Evolutionary conservation across 2,329 filamentous ascomycete species (phyloP).

Genomic region (Tolypocladium ophioglossoides): DNA sequence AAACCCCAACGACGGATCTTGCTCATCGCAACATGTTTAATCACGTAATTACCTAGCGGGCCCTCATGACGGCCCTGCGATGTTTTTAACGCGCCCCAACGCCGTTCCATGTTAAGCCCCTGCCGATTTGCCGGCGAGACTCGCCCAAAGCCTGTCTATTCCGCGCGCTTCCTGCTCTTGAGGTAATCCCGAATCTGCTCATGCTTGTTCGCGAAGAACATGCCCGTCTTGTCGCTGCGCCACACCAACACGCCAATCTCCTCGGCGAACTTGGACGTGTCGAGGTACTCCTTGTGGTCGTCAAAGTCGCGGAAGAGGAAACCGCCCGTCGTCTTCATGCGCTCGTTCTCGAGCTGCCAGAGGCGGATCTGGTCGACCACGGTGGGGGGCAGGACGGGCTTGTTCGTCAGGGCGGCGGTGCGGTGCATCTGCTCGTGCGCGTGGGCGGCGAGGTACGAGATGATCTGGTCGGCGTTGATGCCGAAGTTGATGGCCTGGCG

Average conservation of each 20-base stretch:
- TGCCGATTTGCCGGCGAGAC: background rate
- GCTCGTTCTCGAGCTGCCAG: conserved; percentile 95
- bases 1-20: background rate
- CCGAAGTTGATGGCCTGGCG: conserved; percentile 78
- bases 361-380: conserved; percentile 95
- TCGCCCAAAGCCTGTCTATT: conserved; percentile 12
- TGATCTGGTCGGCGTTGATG: conserved; percentile 92
- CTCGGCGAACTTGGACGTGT: conserved; percentile 67
- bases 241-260: conserved; percentile 85
- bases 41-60: background rate
- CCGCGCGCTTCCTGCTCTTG: conserved; percentile 48
- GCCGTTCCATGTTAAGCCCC: conserved; percentile 1
- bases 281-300: conserved; percentile 57
- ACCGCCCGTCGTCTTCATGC: conserved; percentile 74
- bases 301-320: conserved; percentile 88
- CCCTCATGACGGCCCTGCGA: background rate
- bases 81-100: conserved; percentile 1
- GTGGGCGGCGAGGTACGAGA: conserved; percentile 82
- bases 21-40: background rate
- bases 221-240: conserved; percentile 67
- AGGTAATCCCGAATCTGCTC: conserved; percentile 82
- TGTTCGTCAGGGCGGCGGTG: conserved; percentile 42
- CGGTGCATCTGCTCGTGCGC: conserved; percentile 91
- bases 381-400: conserved; percentile 78
- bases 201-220: conserved; percentile 87